phyloP scores from a whole-genome alignment of 2,329 filamentous ascomycete genomes.

The Cladosporium sphaerospermum region DNA sequence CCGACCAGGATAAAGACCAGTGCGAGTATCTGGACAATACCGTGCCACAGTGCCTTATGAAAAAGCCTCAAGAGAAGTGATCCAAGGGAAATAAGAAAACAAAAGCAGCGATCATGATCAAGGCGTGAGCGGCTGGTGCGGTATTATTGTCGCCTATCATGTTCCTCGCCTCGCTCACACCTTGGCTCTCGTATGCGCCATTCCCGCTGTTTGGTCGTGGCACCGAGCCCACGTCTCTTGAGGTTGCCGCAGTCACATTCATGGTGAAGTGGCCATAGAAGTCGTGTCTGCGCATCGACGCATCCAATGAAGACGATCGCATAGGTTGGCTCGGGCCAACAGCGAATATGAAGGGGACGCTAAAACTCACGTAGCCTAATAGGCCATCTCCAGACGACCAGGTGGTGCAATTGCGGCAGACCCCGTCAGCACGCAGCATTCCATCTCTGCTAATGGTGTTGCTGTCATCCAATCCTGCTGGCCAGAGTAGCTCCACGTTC shows the following conservation, averaged over 20 bases:
- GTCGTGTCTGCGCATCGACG: conserved; percentile 30
- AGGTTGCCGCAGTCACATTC: conserved; percentile 31
- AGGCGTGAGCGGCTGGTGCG: conserved; percentile 22
- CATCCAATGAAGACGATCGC: conserved; percentile 23
- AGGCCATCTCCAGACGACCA: conserved; percentile 15
- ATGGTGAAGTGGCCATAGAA: conserved; percentile 35
- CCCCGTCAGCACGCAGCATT: conserved; percentile 24
- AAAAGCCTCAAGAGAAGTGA: conserved; percentile 33
- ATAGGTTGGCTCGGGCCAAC: conserved; percentile 30
- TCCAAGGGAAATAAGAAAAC: conserved; percentile 30
- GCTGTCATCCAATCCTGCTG: conserved; percentile 14
- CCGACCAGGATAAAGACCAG: conserved; percentile 32
- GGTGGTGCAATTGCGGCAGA: conserved; percentile 32
- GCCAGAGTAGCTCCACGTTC: conserved; percentile 19
- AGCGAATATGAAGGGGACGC: conserved; percentile 36
- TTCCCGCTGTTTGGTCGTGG: conserved; percentile 21
- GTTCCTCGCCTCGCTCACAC: conserved; percentile 19
- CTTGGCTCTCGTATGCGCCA: conserved; percentile 10
- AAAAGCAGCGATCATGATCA: conserved; percentile 30
- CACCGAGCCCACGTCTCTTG: conserved; percentile 23
- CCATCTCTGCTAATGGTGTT: conserved; percentile 15
- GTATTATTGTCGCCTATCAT: conserved; percentile 22
- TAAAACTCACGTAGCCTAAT: conserved; percentile 24
- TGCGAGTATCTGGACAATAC: conserved; percentile 33
- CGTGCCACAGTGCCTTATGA: conserved; percentile 36